Evolutionary conservation across 352 stramenopile genomes (phyloP).

Genomic region (Phytophthora pini): DNA sequence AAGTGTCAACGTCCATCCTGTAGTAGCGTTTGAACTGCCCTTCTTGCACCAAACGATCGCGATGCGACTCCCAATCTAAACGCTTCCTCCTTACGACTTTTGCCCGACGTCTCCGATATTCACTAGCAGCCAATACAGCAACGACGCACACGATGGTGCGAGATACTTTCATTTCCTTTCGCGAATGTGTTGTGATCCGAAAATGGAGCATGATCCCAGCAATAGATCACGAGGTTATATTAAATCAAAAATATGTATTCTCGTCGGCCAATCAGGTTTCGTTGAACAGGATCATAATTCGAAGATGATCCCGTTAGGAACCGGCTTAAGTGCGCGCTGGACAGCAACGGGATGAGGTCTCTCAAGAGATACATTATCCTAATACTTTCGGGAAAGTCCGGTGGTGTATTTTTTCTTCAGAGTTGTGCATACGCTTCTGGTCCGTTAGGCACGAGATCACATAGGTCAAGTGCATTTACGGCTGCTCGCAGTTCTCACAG

Average conservation of each 20-base stretch:
- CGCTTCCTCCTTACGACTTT: not conserved
- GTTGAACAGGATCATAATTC: not conserved
- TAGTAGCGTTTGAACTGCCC: constrained; percentile 6
- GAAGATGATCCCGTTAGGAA: constrained; percentile 10
- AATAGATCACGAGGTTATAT: not conserved
- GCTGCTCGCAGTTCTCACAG: too few relatives aligned
- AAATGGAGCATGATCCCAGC: constrained; percentile 1
- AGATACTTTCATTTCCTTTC: not conserved
- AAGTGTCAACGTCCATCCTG: constrained; percentile 1
- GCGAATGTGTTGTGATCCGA: not conserved
- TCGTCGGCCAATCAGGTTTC: too few relatives aligned
- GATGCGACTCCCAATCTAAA: constrained; percentile 8
- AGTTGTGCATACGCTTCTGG: too few relatives aligned
- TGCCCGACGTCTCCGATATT: not conserved
- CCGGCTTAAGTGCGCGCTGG: not conserved
- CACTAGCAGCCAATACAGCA: not conserved
- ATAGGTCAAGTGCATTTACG: too few relatives aligned
- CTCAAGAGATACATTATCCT: too few relatives aligned
- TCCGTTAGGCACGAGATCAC: too few relatives aligned
- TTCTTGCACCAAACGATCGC: not conserved
- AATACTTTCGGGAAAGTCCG: too few relatives aligned
- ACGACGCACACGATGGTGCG: not conserved
- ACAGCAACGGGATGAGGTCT: too few relatives aligned
- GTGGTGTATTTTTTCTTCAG: too few relatives aligned
- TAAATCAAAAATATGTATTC: too few relatives aligned